These are phyloP conservation scores for Cichorium intybus DNA, from an alignment of 140 eudicot genomes.

Conservation along the genomic window DNA sequence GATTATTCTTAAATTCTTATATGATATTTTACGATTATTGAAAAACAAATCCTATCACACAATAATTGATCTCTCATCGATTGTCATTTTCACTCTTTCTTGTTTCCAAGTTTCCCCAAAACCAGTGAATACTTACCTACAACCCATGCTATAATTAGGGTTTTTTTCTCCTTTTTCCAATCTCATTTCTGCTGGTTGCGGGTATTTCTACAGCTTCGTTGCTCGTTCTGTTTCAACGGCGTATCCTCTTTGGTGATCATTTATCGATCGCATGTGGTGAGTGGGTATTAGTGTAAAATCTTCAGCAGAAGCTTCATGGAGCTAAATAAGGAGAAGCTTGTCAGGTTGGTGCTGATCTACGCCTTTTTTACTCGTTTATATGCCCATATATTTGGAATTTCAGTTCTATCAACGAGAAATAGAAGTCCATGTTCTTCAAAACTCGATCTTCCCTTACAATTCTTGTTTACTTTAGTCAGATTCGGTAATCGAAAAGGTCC, in stretches of 20 bases:
- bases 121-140: constrained; percentile 1
- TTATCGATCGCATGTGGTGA: constrained; percentile 4
- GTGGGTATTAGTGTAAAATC: background rate
- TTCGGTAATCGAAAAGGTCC: constrained; percentile 5
- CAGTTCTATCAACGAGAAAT: background rate
- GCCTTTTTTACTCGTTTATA: constrained; percentile 10
- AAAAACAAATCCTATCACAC: constrained; percentile 15
- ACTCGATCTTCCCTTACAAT: constrained; percentile 19
- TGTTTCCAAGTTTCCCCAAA: constrained; percentile 1
- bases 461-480: background rate
- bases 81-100: constrained; percentile 16
- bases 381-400: background rate
- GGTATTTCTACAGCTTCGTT: background rate
- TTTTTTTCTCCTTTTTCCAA: background rate
- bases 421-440: constrained; percentile 8
- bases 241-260: background rate
- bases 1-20: constrained; percentile 14
- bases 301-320: constrained; percentile 47
- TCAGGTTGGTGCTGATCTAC: constrained; percentile 52
- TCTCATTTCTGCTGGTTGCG: background rate
- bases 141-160: constrained; percentile 11
- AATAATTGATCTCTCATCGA: constrained; percentile 21
- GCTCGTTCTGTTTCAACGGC: background rate
- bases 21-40: constrained; percentile 1
- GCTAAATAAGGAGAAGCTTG: constrained; percentile 64